Percentiles rank a stretch among this genome's conserved stretches.
Evolutionary conservation across 257 asterid species (phyloP).

Genomic region (Mentha longifolia): DNA sequence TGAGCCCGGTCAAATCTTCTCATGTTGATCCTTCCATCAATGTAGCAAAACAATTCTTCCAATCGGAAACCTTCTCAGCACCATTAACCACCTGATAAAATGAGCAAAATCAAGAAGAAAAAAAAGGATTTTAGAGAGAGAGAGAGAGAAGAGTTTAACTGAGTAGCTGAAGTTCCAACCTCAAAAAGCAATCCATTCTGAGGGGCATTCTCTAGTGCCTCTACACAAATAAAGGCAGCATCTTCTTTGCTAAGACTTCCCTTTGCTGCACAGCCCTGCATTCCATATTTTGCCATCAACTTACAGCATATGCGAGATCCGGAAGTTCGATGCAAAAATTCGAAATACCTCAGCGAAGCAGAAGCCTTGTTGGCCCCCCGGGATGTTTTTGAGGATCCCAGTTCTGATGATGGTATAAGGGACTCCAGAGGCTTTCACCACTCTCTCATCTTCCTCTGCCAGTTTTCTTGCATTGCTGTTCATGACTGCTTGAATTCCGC

Average conservation of each 20-base stretch:
- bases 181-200: constrained; percentile 71
- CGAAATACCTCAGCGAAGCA: constrained; percentile 68
- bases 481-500: constrained; percentile 81
- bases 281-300: constrained; percentile 28
- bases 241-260: constrained; percentile 95
- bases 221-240: constrained; percentile 86
- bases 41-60: constrained; percentile 66
- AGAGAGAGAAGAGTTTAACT: background rate
- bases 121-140: background rate
- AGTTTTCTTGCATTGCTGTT: constrained; percentile 65
- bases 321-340: background rate
- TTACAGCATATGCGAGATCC: background rate
- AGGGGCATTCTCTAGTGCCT: constrained; percentile 75
- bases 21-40: constrained; percentile 52
- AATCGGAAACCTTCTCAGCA: constrained; percentile 65
- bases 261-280: constrained; percentile 72
- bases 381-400: constrained; percentile 62
- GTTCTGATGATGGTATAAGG: constrained; percentile 83
- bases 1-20: background rate
- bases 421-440: constrained; percentile 63
- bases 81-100: constrained; percentile 80
- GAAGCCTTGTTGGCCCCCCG: constrained; percentile 80
- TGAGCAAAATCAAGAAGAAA: background rate
- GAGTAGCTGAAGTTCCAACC: constrained; percentile 48
- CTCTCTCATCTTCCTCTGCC: constrained; percentile 76